Base-by-base conservation (phyloP, 1,139 yeast genomes). In the Magnusiomyces sp. region DNA sequence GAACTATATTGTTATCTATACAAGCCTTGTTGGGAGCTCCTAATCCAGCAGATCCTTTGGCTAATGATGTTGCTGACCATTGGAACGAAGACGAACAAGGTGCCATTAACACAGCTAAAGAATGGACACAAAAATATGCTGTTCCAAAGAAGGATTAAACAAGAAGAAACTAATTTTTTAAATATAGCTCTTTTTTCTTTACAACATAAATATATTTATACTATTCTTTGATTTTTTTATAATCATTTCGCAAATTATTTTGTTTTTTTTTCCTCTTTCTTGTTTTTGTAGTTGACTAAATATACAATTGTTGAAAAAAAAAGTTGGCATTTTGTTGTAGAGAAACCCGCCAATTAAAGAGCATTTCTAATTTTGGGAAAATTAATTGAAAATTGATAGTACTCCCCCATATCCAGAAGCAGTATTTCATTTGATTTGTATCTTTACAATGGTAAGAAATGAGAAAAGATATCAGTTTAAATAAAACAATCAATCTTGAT, bases 41-140 rank as follows among this genome's bases (percentile, higher is more conserved):
- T 9, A 94, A 92, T 62, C 98, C 99, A 2, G 96, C 92, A 65
- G 99, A 92, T 68, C 99, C 98, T 1, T 75, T 94, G 56, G 97
- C 97, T 33, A 92, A 92, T 62, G 98, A 92, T 59, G 98, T 92
- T 41, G 98, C 98, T 2, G 90, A 88, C 59, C 92, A 84, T 59
- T 92, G 98, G 97, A 85, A 90, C 63, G 83, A 80, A 56, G 81
- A 92, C 62, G 95, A 89, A 67, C 72, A 76, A 49, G 74, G 74
- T 55, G 97, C 97, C 20, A 81, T 88, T 50, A 77, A 72, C 31
- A 89, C 85, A 29, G 97, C 97, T n/a, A 76, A 72, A 61, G 83
- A 83, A 58, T 90, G 97, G 97, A 90, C 97, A 0, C 68, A 66
- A 52, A 71, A 73, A 62, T 88, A 78, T 65, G 95, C 94, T 27